Base-by-base conservation (phyloP, 83 land plant species). In the Isoetes engelmannii region DNA sequence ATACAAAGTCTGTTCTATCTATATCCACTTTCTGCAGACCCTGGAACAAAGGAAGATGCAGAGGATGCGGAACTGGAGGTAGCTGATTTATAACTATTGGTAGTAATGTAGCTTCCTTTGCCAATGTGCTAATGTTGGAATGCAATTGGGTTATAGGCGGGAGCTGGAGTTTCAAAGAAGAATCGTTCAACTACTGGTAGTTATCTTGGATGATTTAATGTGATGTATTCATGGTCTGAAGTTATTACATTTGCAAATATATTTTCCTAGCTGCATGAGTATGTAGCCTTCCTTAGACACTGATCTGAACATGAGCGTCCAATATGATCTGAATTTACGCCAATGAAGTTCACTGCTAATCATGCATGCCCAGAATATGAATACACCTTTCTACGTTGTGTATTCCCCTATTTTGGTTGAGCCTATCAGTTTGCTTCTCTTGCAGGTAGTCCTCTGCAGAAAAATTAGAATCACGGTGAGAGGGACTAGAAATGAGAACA, bases 91-190 rank as follows among this genome's bases (percentile, higher is more conserved):
- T 71, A n/a, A 45, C 51, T 12, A 51, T 51, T 12, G 13, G 17
- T 51, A 12, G 17, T 51, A 51, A 51, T 51, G 3, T 51, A 51
- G 37, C 37, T 28, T 51, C 13, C 17, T 12, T 12, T 51, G 17
- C 17, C 13, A 12, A 51, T 51, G 55, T 3, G 55, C 17, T 12
- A 12, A 51, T 0, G 55, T 51, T 8, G 8, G 55, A 12, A 51
- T 51, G 17, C 3, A 51, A 12, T 51, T 12, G 13, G 13, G 55
- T 51, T 51, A 15, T 51, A 15, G 17, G 55, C 17, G 55, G 69
- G 55, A 6, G 68, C 74, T 66, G 76, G 71, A 21, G 57, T 70
- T 5, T 68, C 76, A 12, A 73, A 73, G 62, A 73, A 67, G 74
- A 53, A 44, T 20, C 69, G 76, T 6, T 48, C 74, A 51, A 73